Evolutionary conservation across 169 alveolate genomes (phyloP).

Genomic region (Perkinsus olseni): DNA sequence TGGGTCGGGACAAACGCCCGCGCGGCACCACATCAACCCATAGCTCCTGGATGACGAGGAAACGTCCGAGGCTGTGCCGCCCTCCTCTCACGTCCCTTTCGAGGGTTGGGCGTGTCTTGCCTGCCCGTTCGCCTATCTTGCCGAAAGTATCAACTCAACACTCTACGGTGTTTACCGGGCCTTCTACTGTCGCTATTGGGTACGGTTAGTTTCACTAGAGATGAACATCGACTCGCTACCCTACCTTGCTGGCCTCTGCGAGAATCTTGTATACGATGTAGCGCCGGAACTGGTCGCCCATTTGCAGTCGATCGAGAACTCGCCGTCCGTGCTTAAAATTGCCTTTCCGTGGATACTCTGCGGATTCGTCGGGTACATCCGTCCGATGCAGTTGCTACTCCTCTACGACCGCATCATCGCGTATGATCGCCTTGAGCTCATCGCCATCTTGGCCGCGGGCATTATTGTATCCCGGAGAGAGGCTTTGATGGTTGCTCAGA

Average conservation of each 20-base stretch:
- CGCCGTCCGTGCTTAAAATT: background rate
- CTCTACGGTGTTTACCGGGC: background rate
- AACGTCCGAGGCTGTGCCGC: background rate
- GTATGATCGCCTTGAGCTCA: background rate
- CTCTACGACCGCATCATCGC: background rate
- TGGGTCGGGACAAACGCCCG: background rate
- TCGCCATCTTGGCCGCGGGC: background rate
- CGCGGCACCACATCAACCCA: background rate
- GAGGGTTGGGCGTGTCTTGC: background rate
- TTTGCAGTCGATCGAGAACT: background rate
- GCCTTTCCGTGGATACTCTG: background rate
- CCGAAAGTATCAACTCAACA: background rate
- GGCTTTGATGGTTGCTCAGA: background rate
- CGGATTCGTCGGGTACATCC: background rate
- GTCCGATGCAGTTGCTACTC: background rate
- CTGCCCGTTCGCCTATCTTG: background rate
- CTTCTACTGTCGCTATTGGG: background rate
- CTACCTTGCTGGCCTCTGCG: background rate
- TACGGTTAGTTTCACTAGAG: background rate
- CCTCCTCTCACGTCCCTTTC: background rate
- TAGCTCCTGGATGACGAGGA: background rate
- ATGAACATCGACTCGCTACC: background rate
- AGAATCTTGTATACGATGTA: background rate
- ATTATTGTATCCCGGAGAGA: background rate
- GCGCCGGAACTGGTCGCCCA: background rate